Evolutionary conservation across 306 rosid species (phyloP), one percentile per base, ranked within the genome.

Genomic region (Sicyos baderoa): DNA sequence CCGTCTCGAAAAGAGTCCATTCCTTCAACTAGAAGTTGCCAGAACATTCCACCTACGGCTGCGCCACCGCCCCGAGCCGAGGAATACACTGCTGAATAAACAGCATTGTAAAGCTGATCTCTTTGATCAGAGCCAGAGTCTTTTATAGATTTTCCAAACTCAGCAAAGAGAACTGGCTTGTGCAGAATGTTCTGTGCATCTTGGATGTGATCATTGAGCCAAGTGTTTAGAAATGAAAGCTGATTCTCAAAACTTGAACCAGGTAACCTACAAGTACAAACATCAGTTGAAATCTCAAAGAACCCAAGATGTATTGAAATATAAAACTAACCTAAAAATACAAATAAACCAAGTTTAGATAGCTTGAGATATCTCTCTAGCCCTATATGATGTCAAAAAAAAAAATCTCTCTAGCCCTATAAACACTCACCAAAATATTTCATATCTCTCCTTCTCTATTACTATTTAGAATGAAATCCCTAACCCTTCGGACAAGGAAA

Each of bases 1-100:
- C 95, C 95, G 3, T 93, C 95, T 50, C 92, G 74, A 65, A 80
- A 90, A 17, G 91, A 84, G 78, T 88, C 96, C 95, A 93, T 85
- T 70, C 89, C 95, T 81, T 84, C 72, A 13, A 79, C 79, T 45
- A 90, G 81, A 70, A 90, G 95, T 60, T 93, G 99, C 99, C 99
- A 93, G 79, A 88, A 93, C 21, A 88, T 60, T 72, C 96, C 95
- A 0, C 99, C 99, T 0, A 47, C 78, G 4, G 97, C 97, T 1
- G 95, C 79, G 0, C 97, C 97, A 0, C 99, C 99, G 0, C 80
- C 78, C 22, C 82, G 82, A 23, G 99, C 97, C 0, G 97, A 88
- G 18, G 88, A 85, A 81, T 85, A 90, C 76, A 90, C 80, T 6
- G 85, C 82, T 4, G 88, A 75, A 72, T 84, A 94, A 7, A 90